Percentiles rank a stretch among this genome's conserved stretches.
Evolutionary conservation across 2,329 filamentous ascomycete species (phyloP).

Genomic region (Dactylonectria macrodidyma): DNA sequence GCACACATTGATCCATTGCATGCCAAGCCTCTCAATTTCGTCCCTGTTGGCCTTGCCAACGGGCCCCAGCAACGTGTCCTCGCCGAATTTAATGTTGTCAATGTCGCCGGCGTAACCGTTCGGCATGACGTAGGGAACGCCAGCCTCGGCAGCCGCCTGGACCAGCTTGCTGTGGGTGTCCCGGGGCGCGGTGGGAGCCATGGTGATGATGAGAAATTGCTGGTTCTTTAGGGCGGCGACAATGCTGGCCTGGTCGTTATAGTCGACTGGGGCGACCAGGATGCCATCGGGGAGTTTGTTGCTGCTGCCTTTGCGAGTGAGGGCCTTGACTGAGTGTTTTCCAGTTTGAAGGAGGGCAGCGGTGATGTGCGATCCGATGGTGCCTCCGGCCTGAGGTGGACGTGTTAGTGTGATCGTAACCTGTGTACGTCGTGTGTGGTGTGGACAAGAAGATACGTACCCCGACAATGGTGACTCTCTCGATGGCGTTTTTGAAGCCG

Average conservation of each 20-base stretch:
- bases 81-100: slow-evolving; percentile 47
- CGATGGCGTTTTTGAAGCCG: slow-evolving; percentile 51
- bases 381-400: slow-evolving; percentile 23
- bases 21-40: slow-evolving; percentile 58
- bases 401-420: slow-evolving; percentile 11
- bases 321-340: slow-evolving; percentile 67
- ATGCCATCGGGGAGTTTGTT: slow-evolving; percentile 62
- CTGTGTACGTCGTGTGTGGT: not conserved
- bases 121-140: slow-evolving; percentile 67
- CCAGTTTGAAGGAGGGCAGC: slow-evolving; percentile 62
- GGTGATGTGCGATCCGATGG: slow-evolving; percentile 50
- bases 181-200: slow-evolving; percentile 56
- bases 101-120: slow-evolving; percentile 59
- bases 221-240: slow-evolving; percentile 66
- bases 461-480: slow-evolving; percentile 60
- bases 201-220: slow-evolving; percentile 68
- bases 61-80: slow-evolving; percentile 46
- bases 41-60: slow-evolving; percentile 44
- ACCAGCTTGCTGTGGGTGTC: slow-evolving; percentile 63
- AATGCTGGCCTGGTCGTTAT: slow-evolving; percentile 59
- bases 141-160: slow-evolving; percentile 65
- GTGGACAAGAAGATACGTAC: slow-evolving; percentile 49
- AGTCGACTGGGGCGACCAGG: slow-evolving; percentile 58
- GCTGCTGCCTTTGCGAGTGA: slow-evolving; percentile 62
- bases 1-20: slow-evolving; percentile 64